These are phyloP conservation scores for Penicillium griseofulvum DNA, from an alignment of 2,329 filamentous ascomycete genomes.

Conservation along the genomic window DNA sequence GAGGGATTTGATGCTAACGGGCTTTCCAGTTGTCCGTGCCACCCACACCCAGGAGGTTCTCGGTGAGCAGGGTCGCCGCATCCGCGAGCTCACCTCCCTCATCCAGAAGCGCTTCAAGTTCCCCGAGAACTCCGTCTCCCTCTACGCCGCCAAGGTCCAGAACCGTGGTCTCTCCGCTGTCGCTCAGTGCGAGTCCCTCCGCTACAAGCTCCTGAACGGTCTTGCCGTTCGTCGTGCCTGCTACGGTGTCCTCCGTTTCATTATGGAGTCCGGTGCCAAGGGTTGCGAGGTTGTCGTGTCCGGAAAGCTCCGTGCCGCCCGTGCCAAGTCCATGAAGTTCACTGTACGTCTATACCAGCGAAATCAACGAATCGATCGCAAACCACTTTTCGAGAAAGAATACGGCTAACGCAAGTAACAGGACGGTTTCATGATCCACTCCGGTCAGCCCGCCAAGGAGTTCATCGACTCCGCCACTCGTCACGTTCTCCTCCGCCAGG, in stretches of 20 bases:
- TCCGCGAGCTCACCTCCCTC: constrained; percentile 98
- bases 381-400: not conserved
- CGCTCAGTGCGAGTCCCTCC: constrained; percentile 99
- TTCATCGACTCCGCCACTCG: constrained; percentile 99
- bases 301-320: constrained; percentile 96
- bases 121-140: constrained; percentile 99
- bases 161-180: constrained; percentile 99
- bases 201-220: constrained; percentile 99
- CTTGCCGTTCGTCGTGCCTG: constrained; percentile 97
- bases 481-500: constrained; percentile 99
- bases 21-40: constrained; percentile 77
- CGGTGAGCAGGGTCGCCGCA: constrained; percentile 99
- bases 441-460: constrained; percentile 97
- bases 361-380: not conserved
- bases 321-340: constrained; percentile 99
- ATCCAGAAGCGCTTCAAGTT: constrained; percentile 99
- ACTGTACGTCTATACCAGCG: constrained; percentile 61
- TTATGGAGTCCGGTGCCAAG: constrained; percentile 99
- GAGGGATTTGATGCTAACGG: constrained; percentile 31
- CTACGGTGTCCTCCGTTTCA: constrained; percentile 99
- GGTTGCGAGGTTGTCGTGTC: constrained; percentile 99
- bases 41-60: constrained; percentile 99
- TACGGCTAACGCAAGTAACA: constrained; percentile 30
- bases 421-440: constrained; percentile 99
- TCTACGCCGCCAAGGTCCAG: constrained; percentile 99